These are phyloP conservation scores for Nicotiana tabacum DNA, from an alignment of 257 asterid species.

Conservation along the genomic window DNA sequence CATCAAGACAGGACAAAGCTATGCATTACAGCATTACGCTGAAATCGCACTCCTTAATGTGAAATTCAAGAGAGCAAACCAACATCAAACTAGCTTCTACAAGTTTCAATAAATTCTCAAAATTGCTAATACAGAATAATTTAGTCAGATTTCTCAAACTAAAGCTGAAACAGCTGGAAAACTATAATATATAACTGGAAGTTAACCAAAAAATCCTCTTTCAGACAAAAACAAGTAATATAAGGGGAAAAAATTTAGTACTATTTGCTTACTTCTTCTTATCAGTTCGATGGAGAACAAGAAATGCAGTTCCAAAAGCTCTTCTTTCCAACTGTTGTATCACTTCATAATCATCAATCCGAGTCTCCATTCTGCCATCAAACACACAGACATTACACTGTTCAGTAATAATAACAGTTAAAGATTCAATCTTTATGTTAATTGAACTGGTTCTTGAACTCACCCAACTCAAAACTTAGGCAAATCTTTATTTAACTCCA, in stretches of 20 bases:
- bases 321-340: slow-evolving; percentile 87
- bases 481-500: slow-evolving; percentile 1
- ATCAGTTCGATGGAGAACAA: slow-evolving; percentile 73
- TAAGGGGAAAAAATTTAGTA: background rate
- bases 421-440: slow-evolving; percentile 16
- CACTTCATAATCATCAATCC: slow-evolving; percentile 72
- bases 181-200: too few species aligned
- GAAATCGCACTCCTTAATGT: background rate
- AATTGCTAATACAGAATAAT: background rate
- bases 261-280: slow-evolving; percentile 50
- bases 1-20: background rate
- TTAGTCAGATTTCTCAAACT: too few species aligned
- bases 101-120: background rate
- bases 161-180: too few species aligned
- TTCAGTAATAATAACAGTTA: background rate
- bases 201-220: background rate
- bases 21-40: background rate
- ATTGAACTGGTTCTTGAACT: slow-evolving; percentile 13
- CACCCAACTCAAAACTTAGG: slow-evolving; percentile 21
- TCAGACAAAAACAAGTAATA: background rate
- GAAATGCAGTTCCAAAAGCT: slow-evolving; percentile 70
- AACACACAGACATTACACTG: slow-evolving; percentile 8
- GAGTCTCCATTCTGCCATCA: slow-evolving; percentile 53
- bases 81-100: background rate
- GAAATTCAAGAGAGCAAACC: background rate